phyloP scores from a whole-genome alignment of 1,284 basidiomycete species.

The Tremellales sp. region DNA sequence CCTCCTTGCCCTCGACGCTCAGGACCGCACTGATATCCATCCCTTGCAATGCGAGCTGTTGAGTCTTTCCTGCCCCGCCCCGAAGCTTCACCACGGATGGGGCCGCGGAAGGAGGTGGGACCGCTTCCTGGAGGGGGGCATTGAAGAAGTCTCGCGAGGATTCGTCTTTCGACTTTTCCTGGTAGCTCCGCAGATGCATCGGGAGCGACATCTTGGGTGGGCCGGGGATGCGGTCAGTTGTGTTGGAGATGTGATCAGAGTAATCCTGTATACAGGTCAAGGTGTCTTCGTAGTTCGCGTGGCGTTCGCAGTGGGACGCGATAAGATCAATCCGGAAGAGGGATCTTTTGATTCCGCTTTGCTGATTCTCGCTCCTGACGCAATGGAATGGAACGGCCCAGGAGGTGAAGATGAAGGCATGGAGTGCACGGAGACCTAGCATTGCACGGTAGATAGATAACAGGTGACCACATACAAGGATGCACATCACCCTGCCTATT shows the following conservation, averaged over 20 bases:
- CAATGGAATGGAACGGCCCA: no score
- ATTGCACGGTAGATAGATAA: not conserved
- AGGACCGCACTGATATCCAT: slow-evolving; percentile 91
- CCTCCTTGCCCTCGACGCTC: slow-evolving; percentile 76
- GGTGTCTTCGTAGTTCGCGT: no score
- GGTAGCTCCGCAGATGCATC: slow-evolving; percentile 74
- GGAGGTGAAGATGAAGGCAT: not conserved
- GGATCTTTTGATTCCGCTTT: no score
- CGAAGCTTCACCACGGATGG: slow-evolving; percentile 34
- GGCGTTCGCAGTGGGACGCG: no score
- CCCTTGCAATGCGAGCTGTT: slow-evolving; percentile 44
- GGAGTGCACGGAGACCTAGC: not conserved
- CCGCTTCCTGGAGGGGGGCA: slow-evolving; percentile 54
- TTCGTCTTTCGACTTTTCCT: slow-evolving; percentile 84
- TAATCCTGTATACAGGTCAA: no score
- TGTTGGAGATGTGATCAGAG: no score
- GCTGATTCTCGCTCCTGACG: no score
- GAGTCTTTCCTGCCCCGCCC: slow-evolving; percentile 8
- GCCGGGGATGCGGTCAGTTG: not conserved
- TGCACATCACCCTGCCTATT: not conserved
- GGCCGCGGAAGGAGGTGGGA: slow-evolving; percentile 32
- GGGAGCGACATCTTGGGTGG: slow-evolving; percentile 50
- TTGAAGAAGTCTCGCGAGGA: slow-evolving; percentile 78
- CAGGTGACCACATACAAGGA: not conserved
- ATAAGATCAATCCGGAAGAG: no score